These are phyloP conservation scores for Rhizopus delemar DNA, from an alignment of 371 early-diverging fungal species.

Conservation along the genomic window DNA sequence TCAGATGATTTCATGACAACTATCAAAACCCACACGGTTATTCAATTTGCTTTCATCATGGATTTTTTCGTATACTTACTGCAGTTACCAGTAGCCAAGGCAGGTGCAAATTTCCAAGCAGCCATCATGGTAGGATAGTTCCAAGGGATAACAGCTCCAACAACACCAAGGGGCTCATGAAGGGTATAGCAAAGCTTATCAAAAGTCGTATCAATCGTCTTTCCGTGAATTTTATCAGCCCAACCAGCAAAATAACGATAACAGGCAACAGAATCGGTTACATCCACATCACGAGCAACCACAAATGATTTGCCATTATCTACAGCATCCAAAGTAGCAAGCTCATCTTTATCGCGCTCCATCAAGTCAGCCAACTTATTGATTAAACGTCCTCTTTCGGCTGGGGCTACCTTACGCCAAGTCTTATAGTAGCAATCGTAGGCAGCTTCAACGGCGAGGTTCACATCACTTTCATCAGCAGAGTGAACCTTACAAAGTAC, in stretches of 20 bases:
- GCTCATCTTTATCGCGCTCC: conserved; percentile 65
- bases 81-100: conserved; percentile 72
- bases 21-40: not conserved
- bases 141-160: conserved; percentile 73
- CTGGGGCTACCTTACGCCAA: conserved; percentile 67
- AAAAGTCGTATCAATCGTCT: conserved; percentile 33
- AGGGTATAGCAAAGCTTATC: conserved; percentile 80
- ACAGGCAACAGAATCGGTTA: conserved; percentile 64
- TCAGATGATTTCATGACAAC: conserved; percentile 44
- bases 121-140: conserved; percentile 67
- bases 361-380: conserved; percentile 74
- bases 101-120: conserved; percentile 87
- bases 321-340: conserved; percentile 81
- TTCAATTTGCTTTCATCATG: not conserved
- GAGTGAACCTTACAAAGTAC: conserved; percentile 74
- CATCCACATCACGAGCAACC: conserved; percentile 67
- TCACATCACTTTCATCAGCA: conserved; percentile 72
- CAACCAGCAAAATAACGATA: conserved; percentile 82
- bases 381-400: conserved; percentile 42
- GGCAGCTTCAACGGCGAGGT: conserved; percentile 77
- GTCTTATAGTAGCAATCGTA: conserved; percentile 63
- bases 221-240: conserved; percentile 49
- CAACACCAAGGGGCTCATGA: conserved; percentile 80
- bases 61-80: conserved; percentile 34
- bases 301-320: conserved; percentile 83